Conservation (phyloP, 2,329 filamentous ascomycete genomes). For the Fusarium algeriense region DNA sequence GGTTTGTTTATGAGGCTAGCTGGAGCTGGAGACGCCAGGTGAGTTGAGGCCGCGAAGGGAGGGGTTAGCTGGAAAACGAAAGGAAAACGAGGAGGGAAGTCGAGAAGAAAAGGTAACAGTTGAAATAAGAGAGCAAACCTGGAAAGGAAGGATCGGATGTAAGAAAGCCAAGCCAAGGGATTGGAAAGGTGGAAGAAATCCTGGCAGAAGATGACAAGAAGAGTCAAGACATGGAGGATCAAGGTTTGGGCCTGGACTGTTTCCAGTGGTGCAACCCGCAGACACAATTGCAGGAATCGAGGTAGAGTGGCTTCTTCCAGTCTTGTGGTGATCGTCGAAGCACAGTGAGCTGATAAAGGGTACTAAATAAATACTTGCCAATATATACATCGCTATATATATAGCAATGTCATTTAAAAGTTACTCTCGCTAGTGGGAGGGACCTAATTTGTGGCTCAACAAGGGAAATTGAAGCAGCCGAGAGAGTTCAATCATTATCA, state of each 20-base stretch:
- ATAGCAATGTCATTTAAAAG: slow-evolving; percentile 8
- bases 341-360: slow-evolving; percentile 22
- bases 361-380: slow-evolving; percentile 12
- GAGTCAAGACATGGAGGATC: slow-evolving; percentile 5
- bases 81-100: slow-evolving; percentile 30
- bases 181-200: slow-evolving; percentile 37
- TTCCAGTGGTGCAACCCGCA: slow-evolving; percentile 26
- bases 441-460: slow-evolving; percentile 41
- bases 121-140: slow-evolving; percentile 3
- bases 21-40: slow-evolving; percentile 22
- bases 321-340: slow-evolving; percentile 29
- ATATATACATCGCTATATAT: neutral
- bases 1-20: slow-evolving; percentile 9
- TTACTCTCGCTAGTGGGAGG: slow-evolving; percentile 26
- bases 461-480: slow-evolving; percentile 36
- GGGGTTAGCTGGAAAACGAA: slow-evolving; percentile 17
- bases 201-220: slow-evolving; percentile 36
- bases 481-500: slow-evolving; percentile 25
- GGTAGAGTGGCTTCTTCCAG: slow-evolving; percentile 34
- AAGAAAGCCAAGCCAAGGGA: slow-evolving; percentile 21
- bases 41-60: slow-evolving; percentile 21
- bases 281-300: slow-evolving; percentile 8
- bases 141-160: slow-evolving; percentile 3
- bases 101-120: slow-evolving; percentile 34
- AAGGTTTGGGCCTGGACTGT: slow-evolving; percentile 12